Evolutionary conservation across 192 early-diverging fungal genomes (phyloP).

Genomic region (Martensiomyces pterosporus): DNA sequence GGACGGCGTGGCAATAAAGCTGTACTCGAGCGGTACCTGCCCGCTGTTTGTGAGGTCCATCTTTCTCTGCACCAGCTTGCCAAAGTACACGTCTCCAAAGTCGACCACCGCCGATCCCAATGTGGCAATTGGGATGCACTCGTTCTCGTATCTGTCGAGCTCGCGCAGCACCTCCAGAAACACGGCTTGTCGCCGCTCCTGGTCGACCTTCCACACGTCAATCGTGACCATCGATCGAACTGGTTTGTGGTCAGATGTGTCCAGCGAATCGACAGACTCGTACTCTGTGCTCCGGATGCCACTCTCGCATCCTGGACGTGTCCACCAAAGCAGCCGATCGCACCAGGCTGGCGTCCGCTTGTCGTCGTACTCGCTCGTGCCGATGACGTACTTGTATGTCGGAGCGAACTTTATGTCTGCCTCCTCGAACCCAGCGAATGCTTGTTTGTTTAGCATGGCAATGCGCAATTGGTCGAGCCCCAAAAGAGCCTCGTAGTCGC

Average conservation of each 20-base stretch:
- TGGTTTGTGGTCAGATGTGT: slow-evolving; percentile 82
- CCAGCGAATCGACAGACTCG: slow-evolving; percentile 6
- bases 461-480: slow-evolving; percentile 79
- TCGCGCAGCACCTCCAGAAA: slow-evolving; percentile 64
- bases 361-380: slow-evolving; percentile 75
- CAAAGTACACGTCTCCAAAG: slow-evolving; percentile 68
- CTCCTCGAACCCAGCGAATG: slow-evolving; percentile 87
- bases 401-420: slow-evolving; percentile 72
- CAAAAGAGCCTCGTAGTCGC: slow-evolving; percentile 61
- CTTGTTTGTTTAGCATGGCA: slow-evolving; percentile 59
- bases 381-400: slow-evolving; percentile 91
- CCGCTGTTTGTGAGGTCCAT: slow-evolving; percentile 72
- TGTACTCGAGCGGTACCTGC: slow-evolving; percentile 65
- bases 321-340: slow-evolving; percentile 90
- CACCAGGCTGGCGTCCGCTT: slow-evolving; percentile 89
- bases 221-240: slow-evolving; percentile 68
- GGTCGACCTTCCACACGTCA: slow-evolving; percentile 61
- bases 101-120: slow-evolving; percentile 58
- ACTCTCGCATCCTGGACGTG: slow-evolving; percentile 47
- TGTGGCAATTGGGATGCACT: slow-evolving; percentile 64
- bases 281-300: slow-evolving; percentile 25
- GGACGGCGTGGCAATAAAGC: slow-evolving; percentile 68
- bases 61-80: slow-evolving; percentile 42
- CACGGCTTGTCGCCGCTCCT: slow-evolving; percentile 53
- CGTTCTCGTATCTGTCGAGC: slow-evolving; percentile 78